Evolutionary conservation across 1,284 basidiomycete species (phyloP).

Genomic region (Ceratobasidium sp.): DNA sequence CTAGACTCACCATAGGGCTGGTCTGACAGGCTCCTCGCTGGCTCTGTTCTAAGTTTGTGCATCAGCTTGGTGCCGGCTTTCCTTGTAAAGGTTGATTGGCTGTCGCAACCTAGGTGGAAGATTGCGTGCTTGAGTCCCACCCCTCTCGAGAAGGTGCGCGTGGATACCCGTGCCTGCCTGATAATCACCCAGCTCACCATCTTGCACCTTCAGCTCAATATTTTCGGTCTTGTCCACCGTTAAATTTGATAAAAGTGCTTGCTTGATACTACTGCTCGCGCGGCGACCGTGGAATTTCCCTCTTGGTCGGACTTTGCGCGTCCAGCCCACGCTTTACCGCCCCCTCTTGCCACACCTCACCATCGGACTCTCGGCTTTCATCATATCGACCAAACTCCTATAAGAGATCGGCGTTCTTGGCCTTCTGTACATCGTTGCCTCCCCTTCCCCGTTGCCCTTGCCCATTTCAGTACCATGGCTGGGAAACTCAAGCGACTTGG

Average conservation of each 20-base stretch:
- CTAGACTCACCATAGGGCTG: neutral
- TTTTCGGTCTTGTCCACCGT: slow-evolving; percentile 14
- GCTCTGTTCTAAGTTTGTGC: neutral
- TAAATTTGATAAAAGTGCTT: slow-evolving; percentile 21
- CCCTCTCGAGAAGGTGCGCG: slow-evolving; percentile 33
- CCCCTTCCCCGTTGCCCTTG: neutral
- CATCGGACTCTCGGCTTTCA: slow-evolving; percentile 38
- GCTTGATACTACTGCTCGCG: neutral
- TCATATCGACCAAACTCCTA: slow-evolving; percentile 3
- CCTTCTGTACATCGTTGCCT: slow-evolving; percentile 24
- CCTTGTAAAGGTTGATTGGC: slow-evolving; percentile 20
- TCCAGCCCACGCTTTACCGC: slow-evolving; percentile 11
- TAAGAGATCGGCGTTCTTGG: slow-evolving; percentile 12
- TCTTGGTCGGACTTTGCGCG: slow-evolving; percentile 11
- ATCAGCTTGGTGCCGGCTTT: slow-evolving; percentile 6
- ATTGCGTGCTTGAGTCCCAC: slow-evolving; percentile 43
- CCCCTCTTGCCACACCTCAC: neutral
- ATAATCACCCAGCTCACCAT: slow-evolving; percentile 8
- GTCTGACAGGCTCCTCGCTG: slow-evolving; percentile 33
- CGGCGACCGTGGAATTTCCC: slow-evolving; percentile 8
- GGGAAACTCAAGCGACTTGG: slow-evolving; percentile 46
- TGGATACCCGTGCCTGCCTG: slow-evolving; percentile 17
- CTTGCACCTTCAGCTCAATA: slow-evolving; percentile 29
- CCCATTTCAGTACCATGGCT: slow-evolving; percentile 31
- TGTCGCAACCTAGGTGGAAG: slow-evolving; percentile 6